These are phyloP conservation scores for Aspergillus transmontanensis DNA, from an alignment of 2,329 filamentous ascomycete species.

Conservation along the genomic window DNA sequence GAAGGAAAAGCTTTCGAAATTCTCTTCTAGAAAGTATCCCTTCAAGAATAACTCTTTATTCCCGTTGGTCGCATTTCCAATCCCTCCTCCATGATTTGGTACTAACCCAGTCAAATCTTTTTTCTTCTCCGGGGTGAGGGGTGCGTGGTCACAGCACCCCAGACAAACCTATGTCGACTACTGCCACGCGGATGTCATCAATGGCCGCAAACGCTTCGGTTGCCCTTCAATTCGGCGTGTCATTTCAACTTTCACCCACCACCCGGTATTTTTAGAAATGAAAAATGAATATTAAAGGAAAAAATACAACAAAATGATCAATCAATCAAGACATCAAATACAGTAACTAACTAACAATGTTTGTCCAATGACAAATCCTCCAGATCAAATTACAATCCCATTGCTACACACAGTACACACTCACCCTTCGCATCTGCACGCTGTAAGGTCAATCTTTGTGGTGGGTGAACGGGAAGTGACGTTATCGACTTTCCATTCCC, in stretches of 20 bases:
- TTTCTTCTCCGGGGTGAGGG: background rate
- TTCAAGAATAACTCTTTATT: background rate
- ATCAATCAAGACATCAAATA: background rate
- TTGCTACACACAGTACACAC: background rate
- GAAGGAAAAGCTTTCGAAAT: background rate
- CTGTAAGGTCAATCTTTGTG: background rate
- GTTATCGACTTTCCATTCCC: background rate
- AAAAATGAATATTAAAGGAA: background rate
- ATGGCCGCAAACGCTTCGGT: constrained; percentile 1
- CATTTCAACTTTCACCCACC: background rate
- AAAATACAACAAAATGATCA: background rate
- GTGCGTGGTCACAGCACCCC: background rate
- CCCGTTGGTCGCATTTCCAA: background rate
- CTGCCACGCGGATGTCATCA: background rate
- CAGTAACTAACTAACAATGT: background rate
- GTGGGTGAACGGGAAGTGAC: background rate
- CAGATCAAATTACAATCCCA: background rate
- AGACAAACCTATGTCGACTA: background rate
- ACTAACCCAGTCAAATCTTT: background rate
- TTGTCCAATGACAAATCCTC: background rate
- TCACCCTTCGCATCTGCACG: background rate
- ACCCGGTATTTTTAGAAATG: constrained; percentile 4
- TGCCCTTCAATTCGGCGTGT: background rate
- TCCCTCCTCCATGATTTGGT: background rate
- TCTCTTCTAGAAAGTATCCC: background rate